These are phyloP conservation scores for Gyromitra esculenta DNA, from an alignment of 2,329 filamentous ascomycete genomes.

Conservation along the genomic window DNA sequence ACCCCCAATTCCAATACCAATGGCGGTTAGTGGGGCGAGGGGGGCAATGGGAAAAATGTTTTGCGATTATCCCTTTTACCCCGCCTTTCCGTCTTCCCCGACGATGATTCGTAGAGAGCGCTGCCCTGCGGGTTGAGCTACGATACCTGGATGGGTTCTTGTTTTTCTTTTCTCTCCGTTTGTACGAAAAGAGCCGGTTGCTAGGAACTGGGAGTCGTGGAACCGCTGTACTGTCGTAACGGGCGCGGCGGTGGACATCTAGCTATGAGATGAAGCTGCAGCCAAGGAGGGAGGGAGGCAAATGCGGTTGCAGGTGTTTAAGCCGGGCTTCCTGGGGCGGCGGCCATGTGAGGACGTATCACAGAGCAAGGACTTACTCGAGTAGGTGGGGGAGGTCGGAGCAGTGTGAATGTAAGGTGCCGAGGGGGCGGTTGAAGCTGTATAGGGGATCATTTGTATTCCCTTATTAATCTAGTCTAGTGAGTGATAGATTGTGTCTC, in stretches of 20 bases:
- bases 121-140: slow-evolving; percentile 4
- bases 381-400: background rate
- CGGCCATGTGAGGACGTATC: slow-evolving; percentile 9
- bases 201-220: background rate
- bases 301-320: background rate
- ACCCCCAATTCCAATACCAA: background rate
- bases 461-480: slow-evolving; percentile 1
- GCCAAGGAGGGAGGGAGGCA: background rate
- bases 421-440: background rate
- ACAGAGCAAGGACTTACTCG: background rate
- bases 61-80: slow-evolving; percentile 10
- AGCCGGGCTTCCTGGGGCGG: background rate
- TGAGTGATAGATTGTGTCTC: slow-evolving; percentile 47
- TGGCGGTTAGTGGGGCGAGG: slow-evolving; percentile 21
- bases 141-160: slow-evolving; percentile 3
- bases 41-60: background rate
- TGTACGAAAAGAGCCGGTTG: slow-evolving; percentile 1
- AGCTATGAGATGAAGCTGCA: slow-evolving; percentile 19
- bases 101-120: slow-evolving; percentile 22
- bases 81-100: slow-evolving; percentile 47
- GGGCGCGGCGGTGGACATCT: slow-evolving; percentile 16
- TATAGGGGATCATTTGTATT: background rate
- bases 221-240: background rate
- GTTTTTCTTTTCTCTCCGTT: background rate
- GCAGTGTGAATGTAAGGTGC: background rate